Percentiles rank a stretch among this genome's conserved stretches.
Conservation (phyloP, 2,329 filamentous ascomycete species). For the Penicillium sp. region DNA sequence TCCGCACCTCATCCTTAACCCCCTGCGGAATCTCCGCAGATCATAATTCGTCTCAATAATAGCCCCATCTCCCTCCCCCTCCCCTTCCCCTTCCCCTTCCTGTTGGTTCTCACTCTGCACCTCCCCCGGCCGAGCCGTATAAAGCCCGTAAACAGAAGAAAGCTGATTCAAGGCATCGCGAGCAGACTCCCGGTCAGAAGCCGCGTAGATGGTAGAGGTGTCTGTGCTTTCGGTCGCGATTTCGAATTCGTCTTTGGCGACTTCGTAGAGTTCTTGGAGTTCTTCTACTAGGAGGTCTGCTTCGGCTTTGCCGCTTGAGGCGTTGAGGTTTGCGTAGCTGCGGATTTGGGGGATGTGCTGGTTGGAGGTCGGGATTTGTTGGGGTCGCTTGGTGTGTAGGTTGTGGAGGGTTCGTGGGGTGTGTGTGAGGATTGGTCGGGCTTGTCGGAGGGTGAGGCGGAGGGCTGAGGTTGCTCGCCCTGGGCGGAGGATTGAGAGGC, state of each 20-base stretch:
- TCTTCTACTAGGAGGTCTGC: slow-evolving; percentile 40
- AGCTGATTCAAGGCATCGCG: slow-evolving; percentile 49
- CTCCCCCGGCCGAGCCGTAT: slow-evolving; percentile 28
- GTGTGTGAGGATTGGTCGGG: background rate
- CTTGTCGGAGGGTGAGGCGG: background rate
- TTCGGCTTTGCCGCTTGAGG: slow-evolving; percentile 26
- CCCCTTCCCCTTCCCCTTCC: background rate
- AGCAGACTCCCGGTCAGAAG: slow-evolving; percentile 48
- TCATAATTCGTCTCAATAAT: slow-evolving; percentile 36
- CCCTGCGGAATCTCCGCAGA: slow-evolving; percentile 27
- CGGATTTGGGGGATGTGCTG: background rate
- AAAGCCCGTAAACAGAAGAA: slow-evolving; percentile 36
- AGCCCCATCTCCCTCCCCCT: slow-evolving; percentile 14
- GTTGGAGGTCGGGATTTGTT: background rate
- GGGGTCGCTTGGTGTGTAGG: background rate
- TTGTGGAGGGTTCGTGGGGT: background rate
- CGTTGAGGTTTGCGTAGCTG: slow-evolving; percentile 6
- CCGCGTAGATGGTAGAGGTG: slow-evolving; percentile 47
- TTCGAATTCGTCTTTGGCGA: slow-evolving; percentile 52
- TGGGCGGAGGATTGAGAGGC: background rate
- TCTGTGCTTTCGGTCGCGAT: slow-evolving; percentile 52
- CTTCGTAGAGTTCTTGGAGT: slow-evolving; percentile 42
- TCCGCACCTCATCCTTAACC: slow-evolving; percentile 46
- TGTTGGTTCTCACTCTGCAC: slow-evolving; percentile 6
- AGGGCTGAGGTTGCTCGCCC: background rate